These are phyloP conservation scores for Trypanosoma platydactyli DNA, from an alignment of 208 protist genomes.

Conservation along the genomic window DNA sequence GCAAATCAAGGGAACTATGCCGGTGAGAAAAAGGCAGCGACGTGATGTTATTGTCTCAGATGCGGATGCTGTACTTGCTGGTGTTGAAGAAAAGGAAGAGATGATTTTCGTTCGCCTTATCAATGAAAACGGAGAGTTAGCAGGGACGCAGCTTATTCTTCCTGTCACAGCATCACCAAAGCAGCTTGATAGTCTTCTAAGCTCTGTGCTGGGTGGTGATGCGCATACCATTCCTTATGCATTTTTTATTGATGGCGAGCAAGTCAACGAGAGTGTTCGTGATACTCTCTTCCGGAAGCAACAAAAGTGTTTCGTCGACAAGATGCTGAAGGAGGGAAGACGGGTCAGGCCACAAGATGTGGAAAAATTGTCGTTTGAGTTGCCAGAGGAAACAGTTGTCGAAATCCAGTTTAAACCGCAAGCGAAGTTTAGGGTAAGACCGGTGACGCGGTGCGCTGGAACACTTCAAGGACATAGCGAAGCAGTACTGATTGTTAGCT, in stretches of 20 bases:
- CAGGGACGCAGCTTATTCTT: constrained; percentile 92
- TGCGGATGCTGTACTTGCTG: constrained; percentile 31
- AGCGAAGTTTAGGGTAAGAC: constrained; percentile 95
- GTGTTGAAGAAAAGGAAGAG: constrained; percentile 29
- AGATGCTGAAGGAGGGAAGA: constrained; percentile 81
- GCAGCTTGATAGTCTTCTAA: constrained; percentile 89
- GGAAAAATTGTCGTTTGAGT: constrained; percentile 71
- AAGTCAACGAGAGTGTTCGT: constrained; percentile 89
- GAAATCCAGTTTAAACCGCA: constrained; percentile 95
- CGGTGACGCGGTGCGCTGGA: constrained; percentile 94
- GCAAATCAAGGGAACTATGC: constrained; percentile 42
- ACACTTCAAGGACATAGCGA: constrained; percentile 95
- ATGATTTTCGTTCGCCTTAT: constrained; percentile 90
- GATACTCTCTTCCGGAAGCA: constrained; percentile 80
- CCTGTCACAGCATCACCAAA: constrained; percentile 84
- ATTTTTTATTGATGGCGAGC: constrained; percentile 95
- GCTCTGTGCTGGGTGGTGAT: constrained; percentile 73
- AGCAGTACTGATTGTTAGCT: constrained; percentile 92
- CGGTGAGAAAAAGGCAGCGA: constrained; percentile 83
- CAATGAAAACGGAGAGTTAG: constrained; percentile 80
- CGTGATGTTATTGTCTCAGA: constrained; percentile 59
- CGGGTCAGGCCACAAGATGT: constrained; percentile 80
- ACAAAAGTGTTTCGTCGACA: constrained; percentile 70
- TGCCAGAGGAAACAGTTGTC: constrained; percentile 82
- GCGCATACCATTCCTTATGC: constrained; percentile 91